These are phyloP conservation scores for Dalbergia cultrata DNA, from an alignment of 306 rosid genomes.

Conservation along the genomic window DNA sequence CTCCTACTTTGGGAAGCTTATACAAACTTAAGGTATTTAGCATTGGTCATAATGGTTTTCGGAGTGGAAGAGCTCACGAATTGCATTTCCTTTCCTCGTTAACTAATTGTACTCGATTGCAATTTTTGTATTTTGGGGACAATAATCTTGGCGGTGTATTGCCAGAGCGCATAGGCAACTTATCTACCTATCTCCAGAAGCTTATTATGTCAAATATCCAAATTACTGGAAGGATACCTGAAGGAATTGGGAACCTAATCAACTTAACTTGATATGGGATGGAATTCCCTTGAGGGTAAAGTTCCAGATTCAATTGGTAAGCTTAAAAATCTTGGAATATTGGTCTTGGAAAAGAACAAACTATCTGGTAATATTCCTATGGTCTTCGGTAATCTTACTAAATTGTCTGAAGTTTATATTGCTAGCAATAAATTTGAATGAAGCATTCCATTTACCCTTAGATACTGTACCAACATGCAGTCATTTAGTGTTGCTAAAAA, in stretches of 20 bases:
- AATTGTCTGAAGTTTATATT: constrained; percentile 24
- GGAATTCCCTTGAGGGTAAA: constrained; percentile 28
- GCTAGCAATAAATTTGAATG: constrained; percentile 21
- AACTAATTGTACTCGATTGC: constrained; percentile 37
- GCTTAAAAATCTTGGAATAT: constrained; percentile 25
- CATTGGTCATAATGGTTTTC: neutral
- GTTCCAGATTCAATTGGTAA: constrained; percentile 47
- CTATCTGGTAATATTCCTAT: constrained; percentile 37
- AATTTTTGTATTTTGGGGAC: fast-evolving
- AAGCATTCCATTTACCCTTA: constrained; percentile 36
- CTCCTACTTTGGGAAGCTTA: constrained; percentile 34
- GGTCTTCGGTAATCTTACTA: constrained; percentile 41
- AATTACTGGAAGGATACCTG: constrained; percentile 45
- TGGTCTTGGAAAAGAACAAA: neutral
- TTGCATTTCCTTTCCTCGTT: constrained; percentile 41
- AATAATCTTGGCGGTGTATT: constrained; percentile 44
- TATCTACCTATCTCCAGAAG: neutral
- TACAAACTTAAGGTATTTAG: neutral
- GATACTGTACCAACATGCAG: constrained; percentile 28
- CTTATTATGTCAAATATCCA: neutral
- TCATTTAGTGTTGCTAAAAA: neutral
- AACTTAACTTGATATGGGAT: neutral
- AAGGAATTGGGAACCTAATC: constrained; percentile 34
- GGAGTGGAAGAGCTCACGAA: constrained; percentile 35
- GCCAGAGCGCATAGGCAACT: constrained; percentile 35